Percentiles rank a stretch among this genome's conserved stretches.
These are phyloP conservation scores for Begonia fuchsioides DNA, from an alignment of 306 rosid genomes.

Conservation along the genomic window DNA sequence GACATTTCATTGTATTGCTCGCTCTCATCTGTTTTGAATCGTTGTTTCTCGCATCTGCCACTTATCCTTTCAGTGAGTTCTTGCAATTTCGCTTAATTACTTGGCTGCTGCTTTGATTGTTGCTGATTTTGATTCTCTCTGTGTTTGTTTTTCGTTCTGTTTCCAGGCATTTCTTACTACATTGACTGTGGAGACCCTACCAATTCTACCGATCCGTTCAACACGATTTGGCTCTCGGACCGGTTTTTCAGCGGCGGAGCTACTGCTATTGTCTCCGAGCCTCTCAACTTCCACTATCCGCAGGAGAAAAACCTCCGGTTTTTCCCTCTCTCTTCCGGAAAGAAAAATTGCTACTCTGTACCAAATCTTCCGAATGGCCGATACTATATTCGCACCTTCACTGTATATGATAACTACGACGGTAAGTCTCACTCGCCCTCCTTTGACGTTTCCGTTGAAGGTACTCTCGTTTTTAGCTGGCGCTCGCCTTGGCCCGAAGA, in stretches of 20 bases:
- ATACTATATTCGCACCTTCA: slow-evolving; percentile 63
- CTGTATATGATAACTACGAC: slow-evolving; percentile 91
- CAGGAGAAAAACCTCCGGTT: slow-evolving; percentile 84
- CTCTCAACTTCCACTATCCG: slow-evolving; percentile 40
- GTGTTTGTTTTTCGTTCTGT: not conserved
- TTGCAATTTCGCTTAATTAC: not conserved
- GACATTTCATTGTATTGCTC: not conserved
- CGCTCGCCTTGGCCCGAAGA: slow-evolving; percentile 70
- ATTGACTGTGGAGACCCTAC: slow-evolving; percentile 65
- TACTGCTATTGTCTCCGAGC: slow-evolving; percentile 62
- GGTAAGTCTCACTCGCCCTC: slow-evolving; percentile 81
- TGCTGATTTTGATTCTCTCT: slow-evolving; percentile 1
- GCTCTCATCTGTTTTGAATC: not conserved
- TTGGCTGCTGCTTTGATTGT: slow-evolving; percentile 7
- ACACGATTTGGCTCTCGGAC: slow-evolving; percentile 67
- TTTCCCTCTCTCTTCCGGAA: slow-evolving; percentile 68
- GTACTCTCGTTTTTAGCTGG: slow-evolving; percentile 79
- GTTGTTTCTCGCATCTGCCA: slow-evolving; percentile 5
- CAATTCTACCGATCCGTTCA: slow-evolving; percentile 50
- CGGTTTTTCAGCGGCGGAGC: slow-evolving; percentile 71
- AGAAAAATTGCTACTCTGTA: slow-evolving; percentile 72
- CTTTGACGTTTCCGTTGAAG: slow-evolving; percentile 64
- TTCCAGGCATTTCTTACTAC: slow-evolving; percentile 50
- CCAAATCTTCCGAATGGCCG: slow-evolving; percentile 43
- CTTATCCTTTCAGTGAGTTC: slow-evolving; percentile 35